Percentiles rank a stretch among this genome's conserved stretches.
phyloP scores from a whole-genome alignment of 331 rosid genomes.

The Quercus phellos region DNA sequence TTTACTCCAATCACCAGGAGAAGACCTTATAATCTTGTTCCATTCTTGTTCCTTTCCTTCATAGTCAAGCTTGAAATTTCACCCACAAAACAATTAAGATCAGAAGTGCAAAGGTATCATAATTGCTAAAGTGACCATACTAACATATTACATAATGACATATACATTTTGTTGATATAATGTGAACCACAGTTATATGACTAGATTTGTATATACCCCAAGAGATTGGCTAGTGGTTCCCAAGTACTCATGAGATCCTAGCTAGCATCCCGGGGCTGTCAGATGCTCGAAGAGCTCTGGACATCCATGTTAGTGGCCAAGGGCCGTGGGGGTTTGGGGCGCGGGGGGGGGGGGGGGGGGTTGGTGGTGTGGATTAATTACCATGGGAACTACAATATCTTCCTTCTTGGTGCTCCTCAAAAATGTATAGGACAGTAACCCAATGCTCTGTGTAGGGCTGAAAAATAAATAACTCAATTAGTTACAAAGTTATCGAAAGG shows the following conservation, averaged over 20 bases:
- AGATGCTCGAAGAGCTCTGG: too few species aligned
- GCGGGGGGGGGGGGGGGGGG: too few species aligned
- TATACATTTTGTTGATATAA: not conserved
- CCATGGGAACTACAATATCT: conserved; percentile 98
- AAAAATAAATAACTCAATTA: conserved; percentile 33
- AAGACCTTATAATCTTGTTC: conserved; percentile 59
- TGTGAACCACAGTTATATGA: not conserved
- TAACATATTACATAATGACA: not conserved
- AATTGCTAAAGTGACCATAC: not conserved
- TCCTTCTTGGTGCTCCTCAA: conserved; percentile 88
- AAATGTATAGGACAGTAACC: conserved; percentile 90
- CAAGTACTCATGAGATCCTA: too few species aligned
- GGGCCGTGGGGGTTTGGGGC: too few species aligned
- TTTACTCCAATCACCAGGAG: conserved; percentile 61
- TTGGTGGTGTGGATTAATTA: conserved; percentile 16
- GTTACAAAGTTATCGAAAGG: conserved; percentile 20
- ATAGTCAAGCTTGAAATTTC: conserved; percentile 71
- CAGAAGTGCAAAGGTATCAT: conserved; percentile 10
- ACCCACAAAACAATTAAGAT: conserved; percentile 25
- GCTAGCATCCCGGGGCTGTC: too few species aligned
- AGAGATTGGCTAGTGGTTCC: not conserved
- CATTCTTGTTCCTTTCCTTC: conserved; percentile 51
- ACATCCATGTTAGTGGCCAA: too few species aligned
- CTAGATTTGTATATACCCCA: not conserved
- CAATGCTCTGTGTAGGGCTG: conserved; percentile 83